Conservation (phyloP, 108 stramenopile species). For the Parmales sp. region DNA sequence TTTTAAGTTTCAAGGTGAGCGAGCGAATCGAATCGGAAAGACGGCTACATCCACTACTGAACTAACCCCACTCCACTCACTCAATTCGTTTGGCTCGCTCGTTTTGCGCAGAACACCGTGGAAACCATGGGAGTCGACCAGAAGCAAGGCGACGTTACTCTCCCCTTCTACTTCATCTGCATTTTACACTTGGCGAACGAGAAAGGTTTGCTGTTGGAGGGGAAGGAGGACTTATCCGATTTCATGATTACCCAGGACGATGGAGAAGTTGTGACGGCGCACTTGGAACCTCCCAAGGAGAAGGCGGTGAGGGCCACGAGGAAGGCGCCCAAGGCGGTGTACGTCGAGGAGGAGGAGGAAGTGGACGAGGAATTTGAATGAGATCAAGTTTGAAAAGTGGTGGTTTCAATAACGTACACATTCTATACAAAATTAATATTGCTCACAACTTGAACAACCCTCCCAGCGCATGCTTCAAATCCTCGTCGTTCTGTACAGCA, state of each 20-base stretch:
- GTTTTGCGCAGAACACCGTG: constrained; percentile 52
- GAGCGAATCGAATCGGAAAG: background rate
- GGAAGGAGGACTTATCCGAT: constrained; percentile 48
- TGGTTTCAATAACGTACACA: too few relatives aligned
- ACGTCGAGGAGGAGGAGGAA: too few relatives aligned
- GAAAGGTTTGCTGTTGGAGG: constrained; percentile 75
- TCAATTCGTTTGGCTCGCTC: background rate
- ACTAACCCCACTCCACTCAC: background rate
- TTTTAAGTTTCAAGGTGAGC: background rate
- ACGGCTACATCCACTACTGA: background rate
- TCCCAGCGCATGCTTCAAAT: background rate
- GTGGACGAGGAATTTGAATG: too few relatives aligned
- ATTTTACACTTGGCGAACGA: constrained; percentile 94
- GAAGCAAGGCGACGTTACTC: constrained; percentile 72
- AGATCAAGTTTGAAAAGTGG: too few relatives aligned
- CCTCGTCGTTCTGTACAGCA: background rate
- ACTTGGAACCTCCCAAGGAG: too few relatives aligned
- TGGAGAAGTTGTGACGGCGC: too few relatives aligned
- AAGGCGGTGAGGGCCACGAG: too few relatives aligned
- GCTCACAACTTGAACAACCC: background rate
- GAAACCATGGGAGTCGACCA: constrained; percentile 54
- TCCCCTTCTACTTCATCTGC: constrained; percentile 96
- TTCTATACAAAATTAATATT: too few relatives aligned
- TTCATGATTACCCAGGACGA: constrained; percentile 57
- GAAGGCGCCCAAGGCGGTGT: too few relatives aligned